Evolutionary conservation across 805 yeast species (phyloP).

Genomic region (Metschnikowia lachancei): DNA sequence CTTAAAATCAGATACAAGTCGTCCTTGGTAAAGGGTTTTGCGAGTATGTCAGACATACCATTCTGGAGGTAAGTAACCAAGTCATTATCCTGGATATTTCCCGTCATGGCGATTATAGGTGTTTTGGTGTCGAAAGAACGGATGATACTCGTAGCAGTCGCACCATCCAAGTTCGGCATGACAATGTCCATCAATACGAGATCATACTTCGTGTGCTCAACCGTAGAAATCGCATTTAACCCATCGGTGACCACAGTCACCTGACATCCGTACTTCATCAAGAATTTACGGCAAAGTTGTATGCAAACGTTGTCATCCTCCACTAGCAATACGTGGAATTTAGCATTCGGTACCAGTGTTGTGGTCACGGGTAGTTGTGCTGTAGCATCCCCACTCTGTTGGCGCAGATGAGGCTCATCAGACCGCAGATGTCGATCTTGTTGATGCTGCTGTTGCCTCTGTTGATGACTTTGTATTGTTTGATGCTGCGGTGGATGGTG

Average conservation of each 20-base stretch:
- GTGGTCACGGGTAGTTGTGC: constrained; percentile 7
- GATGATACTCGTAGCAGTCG: constrained; percentile 86
- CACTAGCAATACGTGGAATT: constrained; percentile 70
- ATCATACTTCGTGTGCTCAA: constrained; percentile 70
- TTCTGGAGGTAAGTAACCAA: constrained; percentile 75
- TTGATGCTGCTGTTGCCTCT: constrained; percentile 5
- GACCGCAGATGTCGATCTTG: constrained; percentile 2
- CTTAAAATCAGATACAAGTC: constrained; percentile 76
- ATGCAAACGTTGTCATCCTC: constrained; percentile 84
- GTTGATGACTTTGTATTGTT: constrained; percentile 7
- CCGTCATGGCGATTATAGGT: constrained; percentile 94
- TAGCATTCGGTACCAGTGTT: constrained; percentile 35
- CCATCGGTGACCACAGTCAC: constrained; percentile 95
- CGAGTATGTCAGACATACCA: constrained; percentile 90
- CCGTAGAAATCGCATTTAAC: constrained; percentile 74
- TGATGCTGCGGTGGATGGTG: constrained; percentile 2
- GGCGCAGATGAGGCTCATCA: constrained; percentile 6
- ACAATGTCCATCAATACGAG: constrained; percentile 83
- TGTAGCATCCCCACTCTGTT: constrained; percentile 1
- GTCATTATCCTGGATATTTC: constrained; percentile 80
- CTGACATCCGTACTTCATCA: constrained; percentile 85
- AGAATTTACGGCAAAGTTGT: constrained; percentile 75
- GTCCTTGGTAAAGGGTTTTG: constrained; percentile 89
- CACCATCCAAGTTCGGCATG: constrained; percentile 86
- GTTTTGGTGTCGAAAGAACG: constrained; percentile 79